Evolutionary conservation across 441 rosid species (phyloP).

Genomic region (Macaranga tanarius): DNA sequence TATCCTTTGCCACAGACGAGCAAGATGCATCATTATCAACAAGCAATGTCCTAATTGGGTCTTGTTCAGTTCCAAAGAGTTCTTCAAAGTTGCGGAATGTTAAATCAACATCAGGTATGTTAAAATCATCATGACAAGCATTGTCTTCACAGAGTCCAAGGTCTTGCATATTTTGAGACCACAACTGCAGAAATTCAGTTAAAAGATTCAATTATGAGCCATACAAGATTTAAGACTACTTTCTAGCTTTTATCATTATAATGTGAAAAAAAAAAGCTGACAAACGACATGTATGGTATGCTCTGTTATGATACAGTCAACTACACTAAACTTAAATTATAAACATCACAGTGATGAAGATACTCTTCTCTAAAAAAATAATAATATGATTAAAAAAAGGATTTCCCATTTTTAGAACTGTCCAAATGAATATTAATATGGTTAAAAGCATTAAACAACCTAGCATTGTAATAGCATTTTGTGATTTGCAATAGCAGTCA

Average conservation of each 20-base stretch:
- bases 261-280: neutral
- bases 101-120: conserved; percentile 77
- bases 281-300: neutral
- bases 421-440: too few species aligned
- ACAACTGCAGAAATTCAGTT: conserved; percentile 43
- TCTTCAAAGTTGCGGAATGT: conserved; percentile 77
- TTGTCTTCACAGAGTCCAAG: conserved; percentile 77
- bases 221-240: neutral
- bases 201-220: neutral
- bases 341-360: conserved; percentile 2
- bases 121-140: conserved; percentile 47
- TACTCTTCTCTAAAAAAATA: neutral
- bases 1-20: conserved; percentile 36
- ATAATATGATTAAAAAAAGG: too few species aligned
- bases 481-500: neutral
- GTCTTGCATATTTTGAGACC: conserved; percentile 84
- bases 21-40: conserved; percentile 30
- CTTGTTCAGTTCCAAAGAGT: conserved; percentile 62
- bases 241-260: neutral
- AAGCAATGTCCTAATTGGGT: conserved; percentile 28
- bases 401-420: neutral
- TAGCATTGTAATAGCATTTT: too few species aligned
- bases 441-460: neutral
- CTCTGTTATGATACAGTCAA: neutral
- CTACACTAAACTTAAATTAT: neutral